A percentile compares a stretch with the other conserved stretches of the same genome.
phyloP scores from a whole-genome alignment of 1,284 basidiomycete species.

The Naganishia cerealis region DNA sequence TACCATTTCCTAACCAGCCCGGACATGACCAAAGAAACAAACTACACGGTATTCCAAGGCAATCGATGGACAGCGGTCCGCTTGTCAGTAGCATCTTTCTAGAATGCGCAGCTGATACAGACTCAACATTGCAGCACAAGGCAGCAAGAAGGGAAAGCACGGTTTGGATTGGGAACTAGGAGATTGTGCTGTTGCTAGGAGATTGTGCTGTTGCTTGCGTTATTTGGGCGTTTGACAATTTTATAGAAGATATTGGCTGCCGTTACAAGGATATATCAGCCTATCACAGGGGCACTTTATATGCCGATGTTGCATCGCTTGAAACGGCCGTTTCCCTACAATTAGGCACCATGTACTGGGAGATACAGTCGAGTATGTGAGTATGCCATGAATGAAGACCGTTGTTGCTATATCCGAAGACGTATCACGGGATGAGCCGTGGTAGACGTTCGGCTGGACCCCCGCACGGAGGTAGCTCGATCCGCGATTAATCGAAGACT shows the following conservation, averaged over 20 bases:
- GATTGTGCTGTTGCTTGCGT: background rate
- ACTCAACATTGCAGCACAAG: background rate
- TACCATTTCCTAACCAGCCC: background rate
- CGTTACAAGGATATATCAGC: background rate
- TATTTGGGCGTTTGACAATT: background rate
- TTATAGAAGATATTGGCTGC: background rate
- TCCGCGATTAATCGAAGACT: constrained; percentile 12
- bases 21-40: background rate
- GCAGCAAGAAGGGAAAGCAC: constrained; percentile 7
- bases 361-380: background rate
- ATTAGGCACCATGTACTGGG: background rate
- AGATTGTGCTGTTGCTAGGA: background rate
- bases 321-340: background rate
- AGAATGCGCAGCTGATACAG: background rate
- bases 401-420: background rate
- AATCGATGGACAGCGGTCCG: background rate
- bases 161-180: background rate
- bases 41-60: background rate
- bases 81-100: background rate
- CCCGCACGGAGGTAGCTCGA: background rate
- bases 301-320: background rate
- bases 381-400: background rate
- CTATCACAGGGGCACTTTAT: background rate
- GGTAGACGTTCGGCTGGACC: background rate
- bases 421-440: background rate